Evolutionary conservation across 805 yeast genomes (phyloP), one percentile per base, ranked within the genome.

Genomic region (Saccharomycopsis babjevae): DNA sequence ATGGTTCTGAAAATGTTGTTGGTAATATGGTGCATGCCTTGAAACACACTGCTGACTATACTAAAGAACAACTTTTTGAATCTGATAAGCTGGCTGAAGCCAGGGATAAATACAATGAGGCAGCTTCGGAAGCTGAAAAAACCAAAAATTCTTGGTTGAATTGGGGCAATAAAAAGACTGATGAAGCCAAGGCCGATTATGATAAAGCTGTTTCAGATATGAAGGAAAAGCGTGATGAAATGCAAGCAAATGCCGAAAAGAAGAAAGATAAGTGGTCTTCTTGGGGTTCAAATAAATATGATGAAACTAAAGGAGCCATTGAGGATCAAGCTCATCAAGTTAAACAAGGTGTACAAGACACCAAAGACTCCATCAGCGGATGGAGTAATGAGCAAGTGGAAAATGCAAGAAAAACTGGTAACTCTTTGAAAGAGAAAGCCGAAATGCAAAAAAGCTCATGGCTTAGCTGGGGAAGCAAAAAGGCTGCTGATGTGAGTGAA

Each of bases 181-280:
- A 66, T 1, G 72, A 71, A 46, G 74, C 75, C 16, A 54, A 68
- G 57, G 67, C 56, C 52, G 67, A 67, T 36, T 58, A 68, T 34
- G 68, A 68, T 8, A 59, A 50, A 20, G 69, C 70, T 16, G 68
- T 65, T 62, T 52, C 63, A 25, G 62, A 65, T 20, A 43, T 67
- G 13, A 65, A 71, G 55, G 20, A 63, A 39, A 61, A 61, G 50
- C 28, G 66, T 30, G 38, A 64, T 25, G 61, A 65, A 32, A 64
- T 68, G 69, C 65, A 62, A 57, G 52, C 61, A 13, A 52, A 62
- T 20, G 67, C 68, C n/a, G 42, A 64, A 60, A 62, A 61, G 54
- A 22, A 70, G 22, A 67, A 73, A 46, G 66, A 67, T 25, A 69
- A 71, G 22, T 75, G 80, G 79, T 72, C 71, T 63, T 61, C 68